Evolutionary conservation across 2,329 filamentous ascomycete species (phyloP).

Genomic region (Ophiocordyceps camponoti-floridani): DNA sequence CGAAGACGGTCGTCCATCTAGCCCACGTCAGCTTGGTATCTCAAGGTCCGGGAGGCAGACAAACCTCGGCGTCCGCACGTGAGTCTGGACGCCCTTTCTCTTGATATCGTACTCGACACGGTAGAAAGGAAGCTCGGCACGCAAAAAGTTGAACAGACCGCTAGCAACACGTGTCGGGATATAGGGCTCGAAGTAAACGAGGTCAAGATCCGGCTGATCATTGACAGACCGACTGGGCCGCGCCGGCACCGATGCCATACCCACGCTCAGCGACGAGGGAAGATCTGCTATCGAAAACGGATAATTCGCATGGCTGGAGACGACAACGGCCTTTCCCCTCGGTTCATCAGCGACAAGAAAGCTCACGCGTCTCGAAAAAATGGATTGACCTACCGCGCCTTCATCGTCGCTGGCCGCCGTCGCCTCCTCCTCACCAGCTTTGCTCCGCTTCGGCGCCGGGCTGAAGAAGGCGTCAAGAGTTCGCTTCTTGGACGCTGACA

Average conservation of each 20-base stretch:
- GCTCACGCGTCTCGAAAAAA: neutral
- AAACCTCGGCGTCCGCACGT: constrained; percentile 36
- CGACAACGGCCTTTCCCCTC: neutral
- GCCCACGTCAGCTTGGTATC: no score
- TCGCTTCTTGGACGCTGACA: constrained; percentile 17
- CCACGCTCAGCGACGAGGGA: constrained; percentile 17
- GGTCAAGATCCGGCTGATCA: constrained; percentile 51
- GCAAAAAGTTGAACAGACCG: constrained; percentile 51
- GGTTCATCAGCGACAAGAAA: neutral
- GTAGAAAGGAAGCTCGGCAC: constrained; percentile 57
- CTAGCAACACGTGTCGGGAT: constrained; percentile 37
- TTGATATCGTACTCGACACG: constrained; percentile 57
- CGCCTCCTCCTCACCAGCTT: constrained; percentile 2
- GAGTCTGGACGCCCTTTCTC: constrained; percentile 41
- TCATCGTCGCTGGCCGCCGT: neutral
- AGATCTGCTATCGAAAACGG: constrained; percentile 31
- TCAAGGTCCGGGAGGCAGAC: neutral
- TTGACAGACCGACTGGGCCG: constrained; percentile 37
- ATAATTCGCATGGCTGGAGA: constrained; percentile 24
- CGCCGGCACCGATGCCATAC: constrained; percentile 27
- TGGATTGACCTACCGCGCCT: neutral
- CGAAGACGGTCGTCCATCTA: constrained; percentile 37
- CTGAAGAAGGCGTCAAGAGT: constrained; percentile 54
- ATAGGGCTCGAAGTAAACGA: constrained; percentile 62
- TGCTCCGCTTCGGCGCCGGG: constrained; percentile 8